Percentiles rank a stretch among this genome's conserved stretches.
Evolutionary conservation across 2,329 filamentous ascomycete genomes (phyloP).

Genomic region (Aaosphaeria arxii): DNA sequence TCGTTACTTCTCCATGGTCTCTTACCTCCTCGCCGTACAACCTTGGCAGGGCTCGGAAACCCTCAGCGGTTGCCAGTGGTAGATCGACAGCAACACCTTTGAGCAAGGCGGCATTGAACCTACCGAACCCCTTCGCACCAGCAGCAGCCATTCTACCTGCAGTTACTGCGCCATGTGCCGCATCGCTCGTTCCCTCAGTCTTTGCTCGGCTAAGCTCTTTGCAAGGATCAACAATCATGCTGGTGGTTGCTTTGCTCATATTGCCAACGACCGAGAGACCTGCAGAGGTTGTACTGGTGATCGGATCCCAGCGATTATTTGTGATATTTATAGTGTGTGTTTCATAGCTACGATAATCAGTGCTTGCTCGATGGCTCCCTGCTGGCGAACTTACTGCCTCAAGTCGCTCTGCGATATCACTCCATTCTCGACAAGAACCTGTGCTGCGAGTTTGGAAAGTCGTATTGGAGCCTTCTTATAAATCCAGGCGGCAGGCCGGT

Average conservation of each 20-base stretch:
- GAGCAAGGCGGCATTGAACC: constrained; percentile 13
- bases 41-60: constrained; percentile 18
- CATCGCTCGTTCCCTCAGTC: no score
- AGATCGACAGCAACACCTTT: constrained; percentile 37
- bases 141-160: constrained; percentile 11
- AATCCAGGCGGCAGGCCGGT: constrained; percentile 36
- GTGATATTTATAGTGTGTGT: constrained; percentile 29
- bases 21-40: constrained; percentile 19
- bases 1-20: constrained; percentile 6
- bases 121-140: constrained; percentile 15
- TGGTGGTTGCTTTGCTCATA: constrained; percentile 55
- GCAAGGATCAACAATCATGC: background rate
- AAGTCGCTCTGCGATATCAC: constrained; percentile 34
- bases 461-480: constrained; percentile 35
- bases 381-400: constrained; percentile 28
- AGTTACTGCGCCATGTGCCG: constrained; percentile 20
- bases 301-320: constrained; percentile 21
- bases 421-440: constrained; percentile 34
- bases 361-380: background rate
- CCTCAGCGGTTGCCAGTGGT: constrained; percentile 10
- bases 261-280: constrained; percentile 53
- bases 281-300: constrained; percentile 60
- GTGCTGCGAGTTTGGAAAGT: constrained; percentile 37
- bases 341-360: constrained; percentile 7
- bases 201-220: background rate